Evolutionary conservation across 179 eudicot species (phyloP).

Genomic region (Actinidia chinensis): DNA sequence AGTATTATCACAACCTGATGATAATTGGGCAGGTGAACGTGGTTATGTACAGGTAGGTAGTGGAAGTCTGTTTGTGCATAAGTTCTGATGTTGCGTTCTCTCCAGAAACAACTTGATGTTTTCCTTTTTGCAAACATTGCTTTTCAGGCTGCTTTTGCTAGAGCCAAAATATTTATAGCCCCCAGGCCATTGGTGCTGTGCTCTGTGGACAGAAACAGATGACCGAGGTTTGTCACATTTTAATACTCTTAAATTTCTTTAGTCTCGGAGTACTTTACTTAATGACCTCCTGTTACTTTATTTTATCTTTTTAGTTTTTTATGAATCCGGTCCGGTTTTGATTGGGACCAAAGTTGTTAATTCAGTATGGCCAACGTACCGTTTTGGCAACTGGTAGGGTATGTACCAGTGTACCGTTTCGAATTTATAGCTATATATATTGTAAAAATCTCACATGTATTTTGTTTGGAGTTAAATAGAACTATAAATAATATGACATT

Average conservation of each 20-base stretch:
- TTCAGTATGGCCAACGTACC: too few species aligned
- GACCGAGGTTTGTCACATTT: slow-evolving; percentile 69
- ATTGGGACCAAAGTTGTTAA: too few species aligned
- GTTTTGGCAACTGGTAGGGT: too few species aligned
- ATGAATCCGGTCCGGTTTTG: too few species aligned
- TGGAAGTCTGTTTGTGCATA: neutral
- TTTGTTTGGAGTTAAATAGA: too few species aligned
- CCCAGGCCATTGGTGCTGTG: slow-evolving; percentile 67
- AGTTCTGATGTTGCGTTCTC: neutral
- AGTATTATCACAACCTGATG: slow-evolving; percentile 84
- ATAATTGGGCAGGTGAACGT: slow-evolving; percentile 75
- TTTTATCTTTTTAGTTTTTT: too few species aligned
- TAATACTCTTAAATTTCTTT: neutral
- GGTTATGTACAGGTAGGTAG: slow-evolving; percentile 82
- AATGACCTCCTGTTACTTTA: too few species aligned
- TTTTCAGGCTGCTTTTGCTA: slow-evolving; percentile 81
- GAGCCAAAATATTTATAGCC: slow-evolving; percentile 57
- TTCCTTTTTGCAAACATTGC: neutral
- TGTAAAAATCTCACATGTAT: too few species aligned
- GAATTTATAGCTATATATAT: too few species aligned
- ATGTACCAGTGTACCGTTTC: too few species aligned
- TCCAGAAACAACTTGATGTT: neutral
- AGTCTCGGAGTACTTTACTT: too few species aligned
- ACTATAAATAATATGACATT: too few species aligned
- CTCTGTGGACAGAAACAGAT: slow-evolving; percentile 90